Evolutionary conservation across 176 grass and related monocot species (phyloP), one percentile per base, ranked within the genome.

Genomic region (Pontederia crassipes): DNA sequence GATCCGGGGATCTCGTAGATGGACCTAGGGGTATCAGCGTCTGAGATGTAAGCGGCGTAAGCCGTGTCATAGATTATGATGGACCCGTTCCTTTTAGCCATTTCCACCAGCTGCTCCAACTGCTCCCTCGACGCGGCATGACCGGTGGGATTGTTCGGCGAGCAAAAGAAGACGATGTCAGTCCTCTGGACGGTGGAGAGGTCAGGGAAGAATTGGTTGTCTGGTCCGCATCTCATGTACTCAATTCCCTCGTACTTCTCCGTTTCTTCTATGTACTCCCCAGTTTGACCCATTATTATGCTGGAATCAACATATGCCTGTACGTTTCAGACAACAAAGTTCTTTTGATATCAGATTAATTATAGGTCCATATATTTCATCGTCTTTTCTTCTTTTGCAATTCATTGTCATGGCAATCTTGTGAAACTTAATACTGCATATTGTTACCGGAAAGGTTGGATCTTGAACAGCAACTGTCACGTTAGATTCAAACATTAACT

Each of bases 141-240:
- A 13, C 87, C 93, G 10, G 87, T 98, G 0, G 93, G 93, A 72
- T 98, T 98, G 79, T 98, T 98, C 10, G 93, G 93, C 13, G 93
- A 98, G 84, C 93, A 98, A 62, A 98, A 86, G 81, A 92, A 98
- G 84, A 98, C 88, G 17, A 98, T 67, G 78, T 98, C 93, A 10
- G 87, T 98, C 55, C 79, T 77, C 35, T 70, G 81, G 65, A 66
- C 74, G n/a, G 51, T 11, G 3, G 84, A 75, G n/a, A 97, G 71
- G 69, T 97, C 93, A 3, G 93, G 93, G 75, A 97, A 97, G 72
- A 97, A 97, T 17, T 29, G 9, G 67, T 92, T 98, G 59, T 87
- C 83, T 69, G 87, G 93, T 59, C 72, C 60, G 48, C 93, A 98
- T 9, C 76, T 76, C 79, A 98, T 77, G 84, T 98, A 98, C 29